phyloP scores from a whole-genome alignment of 495 filamentous ascomycete species.

The Schizothecium vesticola region DNA sequence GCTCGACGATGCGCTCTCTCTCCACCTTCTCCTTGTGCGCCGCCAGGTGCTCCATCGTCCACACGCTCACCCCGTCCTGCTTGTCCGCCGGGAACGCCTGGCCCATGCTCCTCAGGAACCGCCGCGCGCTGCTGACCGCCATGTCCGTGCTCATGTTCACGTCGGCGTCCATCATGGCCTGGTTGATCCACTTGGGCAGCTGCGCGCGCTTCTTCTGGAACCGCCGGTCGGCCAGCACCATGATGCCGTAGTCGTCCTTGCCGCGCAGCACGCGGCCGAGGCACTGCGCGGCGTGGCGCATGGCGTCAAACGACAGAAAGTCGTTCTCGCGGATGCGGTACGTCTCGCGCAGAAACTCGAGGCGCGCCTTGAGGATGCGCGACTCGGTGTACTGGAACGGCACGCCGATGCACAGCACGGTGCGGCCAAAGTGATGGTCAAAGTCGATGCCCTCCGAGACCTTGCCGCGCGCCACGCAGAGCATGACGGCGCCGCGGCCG shows the following conservation, averaged over 20 bases:
- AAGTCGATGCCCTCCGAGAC: constrained; percentile 98
- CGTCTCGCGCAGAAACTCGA: constrained; percentile 93
- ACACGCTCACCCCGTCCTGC: constrained; percentile 88
- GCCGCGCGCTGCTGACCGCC: constrained; percentile 81
- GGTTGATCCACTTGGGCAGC: constrained; percentile 95
- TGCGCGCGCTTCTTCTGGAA: constrained; percentile 87
- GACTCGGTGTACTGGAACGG: constrained; percentile 99
- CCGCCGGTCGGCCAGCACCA: constrained; percentile 90
- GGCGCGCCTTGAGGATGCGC: constrained; percentile 88
- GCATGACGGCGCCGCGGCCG: constrained; percentile 84
- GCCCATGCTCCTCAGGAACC: constrained; percentile 84
- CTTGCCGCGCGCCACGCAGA: constrained; percentile 94
- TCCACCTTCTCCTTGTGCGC: constrained; percentile 72
- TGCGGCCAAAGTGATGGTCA: constrained; percentile 96
- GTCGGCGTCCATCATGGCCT: constrained; percentile 76
- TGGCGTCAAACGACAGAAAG: constrained; percentile 97
- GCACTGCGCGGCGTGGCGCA: constrained; percentile 96
- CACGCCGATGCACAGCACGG: constrained; percentile 93
- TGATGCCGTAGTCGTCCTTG: constrained; percentile 98
- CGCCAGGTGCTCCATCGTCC: constrained; percentile 74
- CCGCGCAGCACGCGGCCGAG: constrained; percentile 91
- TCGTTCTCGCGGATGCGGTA: constrained; percentile 97
- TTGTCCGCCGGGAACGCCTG: constrained; percentile 77
- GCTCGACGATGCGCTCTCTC: constrained; percentile 49
- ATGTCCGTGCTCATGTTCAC: constrained; percentile 91